Conservation (phyloP, 1,284 basidiomycete genomes). For the Ustilago trichophora region DNA sequence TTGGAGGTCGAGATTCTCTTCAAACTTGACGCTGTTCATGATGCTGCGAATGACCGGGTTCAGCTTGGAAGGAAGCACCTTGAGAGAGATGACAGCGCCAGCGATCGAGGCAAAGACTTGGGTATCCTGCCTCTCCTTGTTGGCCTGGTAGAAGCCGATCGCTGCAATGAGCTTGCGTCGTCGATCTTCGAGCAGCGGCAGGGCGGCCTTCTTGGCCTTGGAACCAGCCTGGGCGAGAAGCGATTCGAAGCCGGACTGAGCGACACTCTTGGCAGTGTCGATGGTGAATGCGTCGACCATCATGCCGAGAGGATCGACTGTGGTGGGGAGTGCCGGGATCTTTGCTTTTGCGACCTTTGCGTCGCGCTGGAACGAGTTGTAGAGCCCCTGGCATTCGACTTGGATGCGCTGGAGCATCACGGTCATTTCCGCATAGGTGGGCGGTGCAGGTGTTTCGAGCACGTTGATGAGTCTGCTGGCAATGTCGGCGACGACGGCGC, state of each 20-base stretch:
- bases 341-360: slow-evolving; percentile 83
- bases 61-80: slow-evolving; percentile 73
- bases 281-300: slow-evolving; percentile 79
- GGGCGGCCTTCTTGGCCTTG: slow-evolving; percentile 78
- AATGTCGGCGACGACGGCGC: slow-evolving; percentile 65
- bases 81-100: slow-evolving; percentile 78
- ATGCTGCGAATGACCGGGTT: slow-evolving; percentile 95
- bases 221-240: slow-evolving; percentile 69
- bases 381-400: slow-evolving; percentile 79
- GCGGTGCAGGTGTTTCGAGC: slow-evolving; percentile 77
- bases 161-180: slow-evolving; percentile 77
- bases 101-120: slow-evolving; percentile 89
- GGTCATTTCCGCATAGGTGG: slow-evolving; percentile 91
- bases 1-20: slow-evolving; percentile 88
- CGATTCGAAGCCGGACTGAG: slow-evolving; percentile 77
- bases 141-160: slow-evolving; percentile 82
- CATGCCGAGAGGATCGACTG: slow-evolving; percentile 76
- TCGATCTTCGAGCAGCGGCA: slow-evolving; percentile 80
- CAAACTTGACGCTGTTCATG: slow-evolving; percentile 92
- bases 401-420: slow-evolving; percentile 82
- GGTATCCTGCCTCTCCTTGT: slow-evolving; percentile 86
- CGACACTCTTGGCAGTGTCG: slow-evolving; percentile 78
- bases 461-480: slow-evolving; percentile 75
- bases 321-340: slow-evolving; percentile 80
- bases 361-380: slow-evolving; percentile 81